Base-by-base conservation (phyloP, 1,284 basidiomycete genomes). In the Taiwanofungus camphoratus region DNA sequence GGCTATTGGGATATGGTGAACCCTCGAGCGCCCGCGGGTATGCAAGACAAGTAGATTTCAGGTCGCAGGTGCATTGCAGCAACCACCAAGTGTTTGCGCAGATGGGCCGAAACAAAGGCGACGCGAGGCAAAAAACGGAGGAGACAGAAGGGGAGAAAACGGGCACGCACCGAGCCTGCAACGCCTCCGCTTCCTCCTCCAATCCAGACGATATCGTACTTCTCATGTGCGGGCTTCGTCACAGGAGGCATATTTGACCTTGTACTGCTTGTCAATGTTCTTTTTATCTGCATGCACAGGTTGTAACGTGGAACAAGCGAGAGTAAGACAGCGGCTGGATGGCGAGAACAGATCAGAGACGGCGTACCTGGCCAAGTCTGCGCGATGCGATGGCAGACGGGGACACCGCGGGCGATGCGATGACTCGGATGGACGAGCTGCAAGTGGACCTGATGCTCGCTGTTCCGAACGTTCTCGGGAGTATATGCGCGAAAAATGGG, bases 161-260 rank as follows among this genome's bases (percentile, higher is more conserved):
- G n/a, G n/a, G n/a, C 5, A 65, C 80, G 57, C 57, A 87, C 86
- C 42, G 85, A 82, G 41, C 82, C 79, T 12, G 78, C 90, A 38
- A 84, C 79, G 44, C 90, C 89, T 41, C 87, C 89, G 48, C 86
- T 89, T 18, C 89, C 89, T 45, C 89, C 90, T 41, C 89, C 89
- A 55, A 92, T 82, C 52, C 88, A 79, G 40, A 92, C 71, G 51
- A 86, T 79, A 59, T 92, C 88, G 61, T 87, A 90, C 56, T 77
- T 78, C 36, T 80, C 81, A 15, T 64, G 61, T 3, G 70, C 75
- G 19, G 84, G 78, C 54, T 72, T 79, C 40, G 76, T 73, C 33
- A 88, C 68, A 27, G 87, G 87, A 39, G 87, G 73, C 87, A 79
- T 89, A 27, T 62, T 75, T 19, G 58, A 44, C 38, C 56, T 51